phyloP scores from a whole-genome alignment of 1,284 basidiomycete genomes.

The Chiua sp. region DNA sequence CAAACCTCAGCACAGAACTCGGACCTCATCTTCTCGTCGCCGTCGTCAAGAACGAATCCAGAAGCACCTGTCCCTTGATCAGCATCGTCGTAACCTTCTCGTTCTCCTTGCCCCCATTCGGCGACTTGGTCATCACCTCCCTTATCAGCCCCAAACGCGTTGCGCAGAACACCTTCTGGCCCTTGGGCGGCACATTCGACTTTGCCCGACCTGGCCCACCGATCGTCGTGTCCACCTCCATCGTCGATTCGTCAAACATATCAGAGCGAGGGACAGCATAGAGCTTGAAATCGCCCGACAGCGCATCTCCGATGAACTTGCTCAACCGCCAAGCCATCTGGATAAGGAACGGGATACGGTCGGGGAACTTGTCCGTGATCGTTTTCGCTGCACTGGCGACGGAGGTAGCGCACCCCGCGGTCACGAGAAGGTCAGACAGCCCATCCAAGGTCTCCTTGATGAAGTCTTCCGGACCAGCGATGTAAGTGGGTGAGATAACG shows the following conservation, averaged over 20 bases:
- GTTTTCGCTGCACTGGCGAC: not conserved
- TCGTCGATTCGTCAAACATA: not conserved
- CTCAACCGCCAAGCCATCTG: not conserved
- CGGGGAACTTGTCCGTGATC: not conserved
- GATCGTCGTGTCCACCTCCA: not conserved
- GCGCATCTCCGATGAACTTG: not conserved
- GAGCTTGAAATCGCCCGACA: not conserved
- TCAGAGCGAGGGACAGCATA: not conserved
- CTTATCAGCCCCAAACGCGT: not conserved
- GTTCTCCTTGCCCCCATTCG: not conserved
- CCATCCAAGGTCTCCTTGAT: not conserved
- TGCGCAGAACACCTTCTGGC: not conserved
- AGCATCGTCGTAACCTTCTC: not conserved
- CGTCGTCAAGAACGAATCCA: not conserved
- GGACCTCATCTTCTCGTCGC: not conserved
- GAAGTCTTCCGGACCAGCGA: not conserved
- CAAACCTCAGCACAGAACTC: no score
- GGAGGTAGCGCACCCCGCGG: not conserved
- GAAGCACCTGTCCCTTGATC: not conserved
- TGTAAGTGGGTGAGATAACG: slow-evolving; percentile 2
- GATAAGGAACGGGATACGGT: not conserved
- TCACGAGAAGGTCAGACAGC: not conserved
- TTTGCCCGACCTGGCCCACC: not conserved
- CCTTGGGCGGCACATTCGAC: not conserved
- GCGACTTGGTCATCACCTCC: not conserved